A percentile compares a stretch with the other conserved stretches of the same genome.
Evolutionary conservation across 2,329 filamentous ascomycete species (phyloP).

Genomic region (Chrysoporthe deuterocubensis): DNA sequence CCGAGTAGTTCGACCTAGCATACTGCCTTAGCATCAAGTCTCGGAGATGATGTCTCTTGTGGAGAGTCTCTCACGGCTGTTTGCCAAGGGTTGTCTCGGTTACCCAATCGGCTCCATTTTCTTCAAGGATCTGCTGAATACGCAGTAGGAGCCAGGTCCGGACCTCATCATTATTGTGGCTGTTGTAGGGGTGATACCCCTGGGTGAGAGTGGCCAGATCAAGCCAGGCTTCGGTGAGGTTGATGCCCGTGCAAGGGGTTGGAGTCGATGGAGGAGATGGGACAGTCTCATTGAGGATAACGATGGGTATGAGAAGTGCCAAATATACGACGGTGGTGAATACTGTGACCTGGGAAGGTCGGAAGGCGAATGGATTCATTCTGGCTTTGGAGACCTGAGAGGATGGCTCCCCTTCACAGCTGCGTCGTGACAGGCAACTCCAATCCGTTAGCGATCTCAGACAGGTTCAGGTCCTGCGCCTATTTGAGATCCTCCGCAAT

Average conservation of each 20-base stretch:
- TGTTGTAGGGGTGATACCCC: slow-evolving; percentile 88
- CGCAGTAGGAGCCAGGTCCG: slow-evolving; percentile 75
- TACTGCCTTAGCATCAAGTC: slow-evolving; percentile 2
- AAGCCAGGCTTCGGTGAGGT: slow-evolving; percentile 83
- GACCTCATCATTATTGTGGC: slow-evolving; percentile 78
- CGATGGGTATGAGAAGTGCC: slow-evolving; percentile 72
- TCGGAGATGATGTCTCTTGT: not conserved
- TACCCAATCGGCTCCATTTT: slow-evolving; percentile 58
- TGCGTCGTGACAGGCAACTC: not conserved
- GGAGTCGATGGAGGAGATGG: slow-evolving; percentile 63
- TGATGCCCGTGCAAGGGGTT: slow-evolving; percentile 64
- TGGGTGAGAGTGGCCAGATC: slow-evolving; percentile 78
- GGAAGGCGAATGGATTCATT: slow-evolving; percentile 72
- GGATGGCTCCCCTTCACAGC: not conserved
- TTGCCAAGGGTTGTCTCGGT: slow-evolving; percentile 41
- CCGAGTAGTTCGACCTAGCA: slow-evolving; percentile 17
- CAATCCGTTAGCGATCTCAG: not conserved
- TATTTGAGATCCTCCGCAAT: not conserved
- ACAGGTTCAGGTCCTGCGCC: slow-evolving; percentile 2
- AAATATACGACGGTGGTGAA: slow-evolving; percentile 78
- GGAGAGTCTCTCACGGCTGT: slow-evolving; percentile 28
- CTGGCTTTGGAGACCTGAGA: slow-evolving; percentile 10
- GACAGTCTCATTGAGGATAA: slow-evolving; percentile 77
- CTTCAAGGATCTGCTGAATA: slow-evolving; percentile 69
- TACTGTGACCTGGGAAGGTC: slow-evolving; percentile 78